Evolutionary conservation across 495 filamentous ascomycete genomes (phyloP).

Genomic region (Margaritispora aquatica): DNA sequence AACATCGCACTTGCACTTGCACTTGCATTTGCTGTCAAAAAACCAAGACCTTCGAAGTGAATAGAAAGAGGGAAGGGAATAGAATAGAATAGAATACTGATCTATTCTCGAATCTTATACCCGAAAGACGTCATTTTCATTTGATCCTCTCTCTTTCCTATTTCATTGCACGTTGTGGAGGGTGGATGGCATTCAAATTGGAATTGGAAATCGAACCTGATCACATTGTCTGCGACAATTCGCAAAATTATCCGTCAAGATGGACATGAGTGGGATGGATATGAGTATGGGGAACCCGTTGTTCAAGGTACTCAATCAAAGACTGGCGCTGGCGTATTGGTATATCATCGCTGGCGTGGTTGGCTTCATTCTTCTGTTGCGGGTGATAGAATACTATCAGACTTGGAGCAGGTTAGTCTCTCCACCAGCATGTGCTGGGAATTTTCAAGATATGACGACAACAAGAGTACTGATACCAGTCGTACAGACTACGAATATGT

Average conservation of each 20-base stretch:
- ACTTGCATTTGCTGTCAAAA: too few species aligned
- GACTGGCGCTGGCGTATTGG: conserved; percentile 41
- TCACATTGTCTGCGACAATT: not conserved
- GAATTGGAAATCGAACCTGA: too few species aligned
- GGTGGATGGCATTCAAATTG: not conserved
- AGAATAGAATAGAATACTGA: too few species aligned
- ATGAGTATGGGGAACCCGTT: conserved; percentile 12
- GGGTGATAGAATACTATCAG: conserved; percentile 24
- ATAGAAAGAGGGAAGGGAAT: too few species aligned
- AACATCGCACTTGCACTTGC: not conserved
- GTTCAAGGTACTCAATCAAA: conserved; percentile 33
- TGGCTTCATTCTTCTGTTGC: conserved; percentile 29
- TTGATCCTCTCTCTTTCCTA: too few species aligned
- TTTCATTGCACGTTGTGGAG: too few species aligned
- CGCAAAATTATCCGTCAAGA: not conserved
- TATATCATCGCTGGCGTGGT: conserved; percentile 41
- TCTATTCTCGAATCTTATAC: too few species aligned
- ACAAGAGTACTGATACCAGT: too few species aligned
- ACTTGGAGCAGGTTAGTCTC: not conserved
- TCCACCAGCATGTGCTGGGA: not conserved
- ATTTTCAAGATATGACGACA: not conserved
- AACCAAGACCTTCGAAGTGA: not conserved
- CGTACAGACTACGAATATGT: conserved; percentile 31
- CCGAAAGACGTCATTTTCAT: too few species aligned
- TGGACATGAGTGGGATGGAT: conserved; percentile 24